Conservation (phyloP, 164 flowering plant genomes). For the Santalum album region DNA sequence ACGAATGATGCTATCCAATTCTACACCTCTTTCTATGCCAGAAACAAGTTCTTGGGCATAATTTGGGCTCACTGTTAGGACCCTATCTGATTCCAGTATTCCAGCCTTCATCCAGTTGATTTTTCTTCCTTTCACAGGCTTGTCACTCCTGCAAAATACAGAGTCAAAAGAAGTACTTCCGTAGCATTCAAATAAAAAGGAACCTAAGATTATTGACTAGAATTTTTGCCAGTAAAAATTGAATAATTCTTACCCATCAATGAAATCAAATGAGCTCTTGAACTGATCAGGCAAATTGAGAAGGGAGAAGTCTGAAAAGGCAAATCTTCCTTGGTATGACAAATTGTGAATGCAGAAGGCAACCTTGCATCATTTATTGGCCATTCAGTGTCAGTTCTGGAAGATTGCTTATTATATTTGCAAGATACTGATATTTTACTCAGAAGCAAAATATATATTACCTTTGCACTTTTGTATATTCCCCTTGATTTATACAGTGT, state of each 20-base stretch:
- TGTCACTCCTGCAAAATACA: constrained; percentile 40
- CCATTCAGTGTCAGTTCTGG: not conserved
- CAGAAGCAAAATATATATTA: constrained; percentile 10
- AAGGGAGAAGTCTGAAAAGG: constrained; percentile 62
- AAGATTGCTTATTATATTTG: not conserved
- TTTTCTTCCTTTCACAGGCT: constrained; percentile 90
- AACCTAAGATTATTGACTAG: no score
- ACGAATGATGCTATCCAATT: constrained; percentile 50
- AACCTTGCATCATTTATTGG: constrained; percentile 34
- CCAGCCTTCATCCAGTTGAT: constrained; percentile 99
- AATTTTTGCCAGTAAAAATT: not conserved
- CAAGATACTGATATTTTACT: not conserved
- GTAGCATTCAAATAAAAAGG: no score
- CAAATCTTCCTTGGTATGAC: constrained; percentile 91
- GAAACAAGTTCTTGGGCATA: constrained; percentile 79
- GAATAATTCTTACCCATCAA: constrained; percentile 58
- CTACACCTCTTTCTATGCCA: constrained; percentile 65
- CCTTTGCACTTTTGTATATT: constrained; percentile 62
- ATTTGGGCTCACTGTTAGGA: constrained; percentile 80
- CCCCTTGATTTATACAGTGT: constrained; percentile 51
- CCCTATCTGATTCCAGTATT: constrained; percentile 59
- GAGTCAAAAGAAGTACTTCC: not conserved
- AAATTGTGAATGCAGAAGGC: constrained; percentile 87
- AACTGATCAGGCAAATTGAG: constrained; percentile 65
- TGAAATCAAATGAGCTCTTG: constrained; percentile 76